phyloP scores from a whole-genome alignment of 306 rosid genomes.

The Begonia peltatifolia region DNA sequence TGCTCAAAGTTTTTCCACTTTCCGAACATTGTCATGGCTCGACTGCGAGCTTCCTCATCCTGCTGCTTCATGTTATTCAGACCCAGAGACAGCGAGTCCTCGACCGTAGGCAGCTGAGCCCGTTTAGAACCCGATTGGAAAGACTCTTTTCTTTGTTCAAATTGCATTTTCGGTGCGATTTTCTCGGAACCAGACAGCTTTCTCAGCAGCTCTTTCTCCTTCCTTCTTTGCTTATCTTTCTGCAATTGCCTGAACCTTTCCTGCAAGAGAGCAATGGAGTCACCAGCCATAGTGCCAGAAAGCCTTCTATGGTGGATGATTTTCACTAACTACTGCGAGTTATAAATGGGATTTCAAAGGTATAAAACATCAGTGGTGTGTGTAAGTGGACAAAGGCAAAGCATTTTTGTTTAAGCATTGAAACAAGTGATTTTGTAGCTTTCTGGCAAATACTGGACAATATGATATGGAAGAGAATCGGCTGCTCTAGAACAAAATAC shows the following conservation, averaged over 20 bases:
- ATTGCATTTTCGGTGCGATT: constrained; percentile 15
- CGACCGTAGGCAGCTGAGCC: constrained; percentile 8
- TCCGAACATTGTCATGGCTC: too few relatives aligned
- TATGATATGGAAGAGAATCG: constrained; percentile 48
- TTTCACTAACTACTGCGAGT: too few relatives aligned
- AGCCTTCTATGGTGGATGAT: too few relatives aligned
- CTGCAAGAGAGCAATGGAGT: constrained; percentile 90
- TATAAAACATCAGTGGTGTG: constrained; percentile 15
- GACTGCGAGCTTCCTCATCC: constrained; percentile 20
- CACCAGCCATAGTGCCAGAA: constrained; percentile 23
- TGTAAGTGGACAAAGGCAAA: constrained; percentile 25
- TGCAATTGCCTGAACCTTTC: constrained; percentile 87
- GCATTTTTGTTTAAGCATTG: constrained; percentile 18
- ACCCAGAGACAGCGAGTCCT: constrained; percentile 55
- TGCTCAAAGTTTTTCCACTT: constrained; percentile 18
- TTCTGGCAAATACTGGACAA: constrained; percentile 26
- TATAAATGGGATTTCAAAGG: constrained; percentile 15
- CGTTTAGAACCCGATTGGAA: too few relatives aligned
- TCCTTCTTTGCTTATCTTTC: constrained; percentile 83
- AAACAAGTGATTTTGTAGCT: background rate
- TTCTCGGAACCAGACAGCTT: constrained; percentile 22
- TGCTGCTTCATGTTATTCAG: constrained; percentile 19
- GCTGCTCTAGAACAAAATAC: constrained; percentile 32
- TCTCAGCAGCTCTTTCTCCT: constrained; percentile 49
- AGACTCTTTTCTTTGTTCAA: constrained; percentile 12